Base-by-base conservation (phyloP, 2,329 filamentous ascomycete genomes). In the Tricladium varicosporioides region DNA sequence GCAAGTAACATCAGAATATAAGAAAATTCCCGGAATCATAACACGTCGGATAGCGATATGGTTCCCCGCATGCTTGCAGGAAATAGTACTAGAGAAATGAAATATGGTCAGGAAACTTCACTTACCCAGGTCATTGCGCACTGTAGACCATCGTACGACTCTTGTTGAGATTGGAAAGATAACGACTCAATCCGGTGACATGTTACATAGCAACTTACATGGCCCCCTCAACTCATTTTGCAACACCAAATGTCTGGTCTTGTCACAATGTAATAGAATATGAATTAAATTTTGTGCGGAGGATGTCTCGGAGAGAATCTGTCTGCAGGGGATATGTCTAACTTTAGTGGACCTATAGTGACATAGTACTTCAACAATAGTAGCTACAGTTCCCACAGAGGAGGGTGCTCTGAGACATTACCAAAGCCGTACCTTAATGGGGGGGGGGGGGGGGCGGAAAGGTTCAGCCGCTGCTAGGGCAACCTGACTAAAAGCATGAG, bases 161-260 rank as follows among this genome's bases (percentile, higher is more conserved):
- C 49, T 65, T 67, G 53, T 67, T 67, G 19, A 72, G 68, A 36
- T 71, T 68, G 27, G 68, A 65, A 50, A 73, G 74, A 70, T 80
- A 75, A 42, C 80, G 77, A 46, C 75, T 73, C 13, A 82, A 71
- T 50, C 70, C 70, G 63, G 67, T 74, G 46, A 81, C 75, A 49
- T 78, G 66, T 68, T n/a, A n/a, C n/a, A n/a, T 27, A 40, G 11
- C n/a, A 11, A 40, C 78, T 96, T 88, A 65, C 90, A 89, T 0
- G 89, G 90, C 77, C 92, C 89, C 70, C 95, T 92, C 57, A 94
- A 78, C 73, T 95, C 91, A 78, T 96, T 95, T 74, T 85, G 81
- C 67, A 81, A 78, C 5, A 87, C 87, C 48, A 93, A 77, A 69
- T 90, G 86, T 49, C 89, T 51, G 22, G 5, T n/a, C 14, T 10